Evolutionary conservation across 345 rosid genomes (phyloP).

Genomic region (Arabis hirsuta): DNA sequence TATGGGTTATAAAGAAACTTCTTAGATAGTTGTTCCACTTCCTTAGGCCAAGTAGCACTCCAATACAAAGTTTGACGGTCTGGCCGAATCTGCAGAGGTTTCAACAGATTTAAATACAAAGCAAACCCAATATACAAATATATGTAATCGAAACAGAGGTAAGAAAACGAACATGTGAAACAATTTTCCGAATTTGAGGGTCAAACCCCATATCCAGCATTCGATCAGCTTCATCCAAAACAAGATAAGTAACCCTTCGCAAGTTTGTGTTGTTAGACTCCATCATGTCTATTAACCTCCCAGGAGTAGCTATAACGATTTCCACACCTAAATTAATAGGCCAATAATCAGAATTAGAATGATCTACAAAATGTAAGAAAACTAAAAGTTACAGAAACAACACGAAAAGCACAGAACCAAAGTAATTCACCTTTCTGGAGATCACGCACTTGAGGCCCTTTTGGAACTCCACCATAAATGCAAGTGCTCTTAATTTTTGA

Average conservation of each 20-base stretch:
- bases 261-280: slow-evolving; percentile 94
- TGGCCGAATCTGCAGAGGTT: slow-evolving; percentile 74
- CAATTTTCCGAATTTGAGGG: slow-evolving; percentile 91
- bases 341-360: slow-evolving; percentile 24
- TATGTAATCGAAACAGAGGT: slow-evolving; percentile 1
- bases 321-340: slow-evolving; percentile 68
- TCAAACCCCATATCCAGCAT: slow-evolving; percentile 99
- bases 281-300: slow-evolving; percentile 98
- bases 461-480: slow-evolving; percentile 98
- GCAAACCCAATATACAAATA: slow-evolving; percentile 4
- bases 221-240: slow-evolving; percentile 98
- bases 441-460: slow-evolving; percentile 99
- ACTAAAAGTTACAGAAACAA: neutral
- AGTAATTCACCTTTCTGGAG: slow-evolving; percentile 90
- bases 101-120: slow-evolving; percentile 16
- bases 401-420: slow-evolving; percentile 28
- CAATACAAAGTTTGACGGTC: slow-evolving; percentile 98
- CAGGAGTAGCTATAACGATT: slow-evolving; percentile 98
- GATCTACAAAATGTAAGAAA: neutral
- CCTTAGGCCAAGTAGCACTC: slow-evolving; percentile 99
- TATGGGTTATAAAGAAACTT: slow-evolving; percentile 94
- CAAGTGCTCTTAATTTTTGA: slow-evolving; percentile 93
- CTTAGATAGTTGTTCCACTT: slow-evolving; percentile 86
- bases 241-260: slow-evolving; percentile 95
- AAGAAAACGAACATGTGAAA: slow-evolving; percentile 68